A percentile compares a stretch with the other conserved stretches of the same genome.
These are phyloP conservation scores for Arabidopsis hybrid DNA, from an alignment of 441 rosid species.

Conservation along the genomic window DNA sequence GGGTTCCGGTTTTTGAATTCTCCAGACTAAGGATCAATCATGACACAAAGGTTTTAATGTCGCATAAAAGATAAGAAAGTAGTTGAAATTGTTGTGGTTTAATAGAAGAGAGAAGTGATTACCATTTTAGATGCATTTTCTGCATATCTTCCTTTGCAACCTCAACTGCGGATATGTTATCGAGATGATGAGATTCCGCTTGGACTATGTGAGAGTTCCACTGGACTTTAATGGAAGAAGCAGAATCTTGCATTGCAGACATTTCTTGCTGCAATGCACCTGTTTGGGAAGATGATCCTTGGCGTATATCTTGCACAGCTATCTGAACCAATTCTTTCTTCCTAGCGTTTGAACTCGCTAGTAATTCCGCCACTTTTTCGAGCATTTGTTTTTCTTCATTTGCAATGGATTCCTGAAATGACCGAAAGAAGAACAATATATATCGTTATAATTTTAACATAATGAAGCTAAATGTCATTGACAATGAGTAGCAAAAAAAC, in stretches of 20 bases:
- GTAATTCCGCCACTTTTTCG: slow-evolving; percentile 86
- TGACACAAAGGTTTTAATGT: background rate
- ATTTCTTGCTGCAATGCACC: slow-evolving; percentile 77
- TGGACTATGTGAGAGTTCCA: slow-evolving; percentile 82
- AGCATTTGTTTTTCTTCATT: slow-evolving; percentile 85
- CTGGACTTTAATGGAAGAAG: slow-evolving; percentile 69
- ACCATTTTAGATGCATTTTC: slow-evolving; percentile 81
- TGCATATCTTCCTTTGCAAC: slow-evolving; percentile 78
- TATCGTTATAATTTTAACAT: background rate
- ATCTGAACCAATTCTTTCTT: slow-evolving; percentile 88
- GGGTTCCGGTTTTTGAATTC: slow-evolving; percentile 67
- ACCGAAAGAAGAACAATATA: background rate
- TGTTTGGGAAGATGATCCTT: slow-evolving; percentile 80
- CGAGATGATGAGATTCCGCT: slow-evolving; percentile 76
- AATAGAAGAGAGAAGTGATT: slow-evolving; percentile 34
- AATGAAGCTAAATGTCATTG: slow-evolving; percentile 3
- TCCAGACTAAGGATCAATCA: slow-evolving; percentile 57
- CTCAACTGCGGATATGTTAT: slow-evolving; percentile 78
- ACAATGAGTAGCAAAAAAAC: slow-evolving; percentile 14
- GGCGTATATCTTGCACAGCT: slow-evolving; percentile 86
- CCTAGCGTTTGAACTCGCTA: slow-evolving; percentile 78
- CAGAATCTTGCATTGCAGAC: slow-evolving; percentile 87
- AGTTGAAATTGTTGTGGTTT: background rate
- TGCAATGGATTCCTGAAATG: slow-evolving; percentile 64
- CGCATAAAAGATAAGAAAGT: background rate